Percentiles rank a stretch among this genome's conserved stretches.
Conservation (phyloP, 306 rosid species). For the Fragaria iinumae region DNA sequence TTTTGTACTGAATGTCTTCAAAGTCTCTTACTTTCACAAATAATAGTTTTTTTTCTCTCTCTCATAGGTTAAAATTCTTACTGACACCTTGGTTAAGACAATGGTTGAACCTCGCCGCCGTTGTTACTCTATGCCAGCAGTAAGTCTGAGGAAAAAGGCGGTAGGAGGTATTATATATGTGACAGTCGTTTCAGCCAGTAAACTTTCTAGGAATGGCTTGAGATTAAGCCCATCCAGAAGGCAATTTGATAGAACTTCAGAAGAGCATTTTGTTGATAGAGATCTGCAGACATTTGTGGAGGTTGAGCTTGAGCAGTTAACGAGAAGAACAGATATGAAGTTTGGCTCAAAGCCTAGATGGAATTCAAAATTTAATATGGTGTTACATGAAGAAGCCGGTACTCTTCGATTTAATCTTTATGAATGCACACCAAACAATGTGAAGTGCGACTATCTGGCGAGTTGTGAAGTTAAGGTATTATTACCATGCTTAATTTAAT, state of each 20-base stretch:
- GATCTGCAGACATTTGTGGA: conserved; percentile 87
- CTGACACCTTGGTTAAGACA: conserved; percentile 74
- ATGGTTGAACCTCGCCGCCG: conserved; percentile 99
- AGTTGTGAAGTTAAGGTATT: conserved; percentile 88
- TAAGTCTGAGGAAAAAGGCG: conserved; percentile 65
- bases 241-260: conserved; percentile 50
- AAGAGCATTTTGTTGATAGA: conserved; percentile 47
- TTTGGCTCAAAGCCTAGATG: conserved; percentile 77
- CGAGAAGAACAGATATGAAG: conserved; percentile 65
- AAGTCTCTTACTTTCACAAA: conserved; percentile 16
- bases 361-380: conserved; percentile 93
- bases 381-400: conserved; percentile 78
- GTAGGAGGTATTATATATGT: conserved; percentile 83
- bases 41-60: conserved; percentile 1
- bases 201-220: conserved; percentile 63
- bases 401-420: conserved; percentile 71
- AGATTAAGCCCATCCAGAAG: conserved; percentile 58
- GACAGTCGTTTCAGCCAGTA: conserved; percentile 73
- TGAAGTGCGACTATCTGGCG: conserved; percentile 81
- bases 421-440: conserved; percentile 57
- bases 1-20: neutral
- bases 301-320: conserved; percentile 80
- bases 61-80: conserved; percentile 70
- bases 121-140: conserved; percentile 79
- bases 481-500: neutral